phyloP scores from a whole-genome alignment of 192 early-diverging fungal genomes.

The Coemansia sp. region DNA sequence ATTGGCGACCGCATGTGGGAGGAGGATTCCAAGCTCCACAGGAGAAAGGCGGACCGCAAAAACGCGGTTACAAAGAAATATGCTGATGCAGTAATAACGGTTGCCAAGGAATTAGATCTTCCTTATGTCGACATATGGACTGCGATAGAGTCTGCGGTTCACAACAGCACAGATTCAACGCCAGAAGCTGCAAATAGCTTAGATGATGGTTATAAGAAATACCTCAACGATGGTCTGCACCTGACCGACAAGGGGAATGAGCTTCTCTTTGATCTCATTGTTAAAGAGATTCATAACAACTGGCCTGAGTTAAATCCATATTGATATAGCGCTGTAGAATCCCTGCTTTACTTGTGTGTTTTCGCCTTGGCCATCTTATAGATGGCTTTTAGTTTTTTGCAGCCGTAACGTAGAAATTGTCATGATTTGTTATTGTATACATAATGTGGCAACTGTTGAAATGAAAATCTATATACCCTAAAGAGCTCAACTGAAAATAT shows the following conservation, averaged over 20 bases:
- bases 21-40: neutral
- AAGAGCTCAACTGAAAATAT: too few relatives aligned
- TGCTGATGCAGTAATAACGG: conserved; percentile 42
- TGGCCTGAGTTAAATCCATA: conserved; percentile 21
- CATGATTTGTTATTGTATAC: too few relatives aligned
- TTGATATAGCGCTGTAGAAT: neutral
- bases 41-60: conserved; percentile 34
- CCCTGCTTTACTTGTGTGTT: neutral
- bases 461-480: too few relatives aligned
- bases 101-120: conserved; percentile 38
- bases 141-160: conserved; percentile 44
- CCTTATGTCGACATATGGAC: conserved; percentile 38
- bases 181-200: neutral
- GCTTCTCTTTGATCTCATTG: conserved; percentile 25
- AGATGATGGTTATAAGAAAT: conserved; percentile 32
- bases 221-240: conserved; percentile 60
- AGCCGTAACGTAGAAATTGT: too few relatives aligned
- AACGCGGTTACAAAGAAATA: conserved; percentile 30
- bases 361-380: neutral
- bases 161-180: conserved; percentile 17
- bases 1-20: conserved; percentile 56
- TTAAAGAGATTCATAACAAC: neutral
- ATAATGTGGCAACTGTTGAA: too few relatives aligned
- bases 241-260: conserved; percentile 57
- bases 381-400: too few relatives aligned